Evolutionary conservation across 352 stramenopile species (phyloP), one percentile per base, ranked within the genome.

Genomic region (Globisporangium iwayamae): DNA sequence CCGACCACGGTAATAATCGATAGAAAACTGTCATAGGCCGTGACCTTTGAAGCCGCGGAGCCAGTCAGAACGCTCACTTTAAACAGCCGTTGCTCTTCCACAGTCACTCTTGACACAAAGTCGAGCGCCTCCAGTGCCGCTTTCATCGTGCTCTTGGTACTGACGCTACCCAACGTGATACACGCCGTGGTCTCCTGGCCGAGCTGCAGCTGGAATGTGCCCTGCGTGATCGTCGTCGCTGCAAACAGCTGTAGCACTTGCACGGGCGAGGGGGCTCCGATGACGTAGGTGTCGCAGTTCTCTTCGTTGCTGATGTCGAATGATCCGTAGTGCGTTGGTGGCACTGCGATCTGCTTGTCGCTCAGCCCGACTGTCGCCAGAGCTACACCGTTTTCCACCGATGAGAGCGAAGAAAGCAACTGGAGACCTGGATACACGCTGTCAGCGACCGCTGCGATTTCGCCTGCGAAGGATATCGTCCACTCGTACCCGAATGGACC

Each of bases 221-320:
- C 83, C 30, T 53, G 67, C 0, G 83, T 89, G 51, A 88, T 73
- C 2, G 83, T 92, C 0, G 79, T 92, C 11, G 69, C 55, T 4
- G 78, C 83, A 73, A 90, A 90, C 1, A 93, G 66, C 58, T 90
- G 81, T 4, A 93, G 10, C 13, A 93, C 71, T 72, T 93, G 85
- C 28, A 86, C 76, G 0, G 68, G 57, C 0, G 85, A 92, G 10
- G 81, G 76, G 9, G 72, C 71, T 5, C 85, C 85, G 22, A 91
- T 67, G 4, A 81, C 67, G 60, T 91, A 93, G 14, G 79, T 81
- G 60, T 93, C 81, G 53, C 85, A 93, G 16, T 56, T 60, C 1
- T 38, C 38, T 5, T 89, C 69, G 20, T 75, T 90, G 56, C 83
- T 91, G 18, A 93, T 55, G 20, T 85, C 78, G 28, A 92, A 72